Conservation (phyloP, 169 alveolate genomes). For the Cystoisospora suis region DNA sequence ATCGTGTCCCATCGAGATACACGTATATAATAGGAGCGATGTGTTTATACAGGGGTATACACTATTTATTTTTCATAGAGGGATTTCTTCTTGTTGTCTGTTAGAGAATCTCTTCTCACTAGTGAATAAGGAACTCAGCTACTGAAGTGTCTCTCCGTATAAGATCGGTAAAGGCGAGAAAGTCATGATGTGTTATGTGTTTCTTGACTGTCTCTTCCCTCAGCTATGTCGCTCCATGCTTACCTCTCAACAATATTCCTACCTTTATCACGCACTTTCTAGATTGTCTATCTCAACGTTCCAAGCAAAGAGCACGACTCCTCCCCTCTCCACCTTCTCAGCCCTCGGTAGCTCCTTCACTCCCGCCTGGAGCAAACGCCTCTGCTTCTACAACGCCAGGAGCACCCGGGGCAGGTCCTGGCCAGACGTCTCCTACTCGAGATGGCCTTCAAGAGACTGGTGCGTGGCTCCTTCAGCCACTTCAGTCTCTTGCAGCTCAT, state of each 20-base stretch:
- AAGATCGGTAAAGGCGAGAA: not conserved
- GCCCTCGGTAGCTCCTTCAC: not conserved
- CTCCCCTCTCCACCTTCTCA: not conserved
- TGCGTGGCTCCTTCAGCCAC: slow-evolving; percentile 50
- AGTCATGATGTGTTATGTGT: not conserved
- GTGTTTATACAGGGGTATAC: no score
- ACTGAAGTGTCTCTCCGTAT: no score
- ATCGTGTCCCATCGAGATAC: no score
- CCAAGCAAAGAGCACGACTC: not conserved
- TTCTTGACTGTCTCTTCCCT: not conserved
- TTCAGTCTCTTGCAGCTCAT: not conserved
- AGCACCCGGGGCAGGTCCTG: slow-evolving; percentile 35
- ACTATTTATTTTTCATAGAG: no score
- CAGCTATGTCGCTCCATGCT: not conserved
- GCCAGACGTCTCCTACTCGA: not conserved
- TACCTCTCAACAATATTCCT: slow-evolving; percentile 3
- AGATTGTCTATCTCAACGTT: not conserved
- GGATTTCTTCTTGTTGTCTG: no score
- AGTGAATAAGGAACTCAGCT: no score
- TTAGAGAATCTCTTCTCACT: no score
- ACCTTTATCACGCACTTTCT: not conserved
- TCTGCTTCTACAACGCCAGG: not conserved
- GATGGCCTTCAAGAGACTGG: slow-evolving; percentile 28
- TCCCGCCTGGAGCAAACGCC: not conserved
- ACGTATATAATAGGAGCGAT: no score